Base-by-base conservation (phyloP, 306 rosid genomes). In the Acacia melanoxylon region DNA sequence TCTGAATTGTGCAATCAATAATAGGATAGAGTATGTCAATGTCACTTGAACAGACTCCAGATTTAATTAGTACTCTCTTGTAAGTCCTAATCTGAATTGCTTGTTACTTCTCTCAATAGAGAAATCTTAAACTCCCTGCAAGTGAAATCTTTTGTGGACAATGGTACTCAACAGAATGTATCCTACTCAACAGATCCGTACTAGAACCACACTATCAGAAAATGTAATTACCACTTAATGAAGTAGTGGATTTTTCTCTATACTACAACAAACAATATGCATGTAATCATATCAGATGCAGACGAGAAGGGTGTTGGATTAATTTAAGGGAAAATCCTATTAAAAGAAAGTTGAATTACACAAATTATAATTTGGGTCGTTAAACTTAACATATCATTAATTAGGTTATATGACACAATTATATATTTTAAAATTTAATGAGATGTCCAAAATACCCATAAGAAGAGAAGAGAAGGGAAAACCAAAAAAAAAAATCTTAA, bases 241-340 rank as follows among this genome's bases (percentile, higher is more conserved):
- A 1, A 27, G 17, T 40, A 67, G 24, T 19, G 48, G 29, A 68
- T 29, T 37, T 37, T 68, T 37, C 49, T 0, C 19, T 22, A n/a
- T 69, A n/a, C 10, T 12, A 69, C 33, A 69, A n/a, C 69, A 56
- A 61, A 35, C 19, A 61, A 27, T 46, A 59, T 59, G n/a, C 72
- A 70, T 65, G 42, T 51, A 42, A 70, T 48, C 54, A 42, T 14
- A 77, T 66, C 59, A 25, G 33, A 71, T 40, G 73, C 49, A 75
- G 49, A 58, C 3, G 24, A 44, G 40, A 31, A 49, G 44, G 46
- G 46, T 12, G 62, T 48, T 68, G 20, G 48, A 24, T 49, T 48
- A 48, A 14, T 48, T 48, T 13, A 14, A 42, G 10, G 40, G 40
- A 35, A 35, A 35, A 35, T 35, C 40, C 40, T 35, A 4, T 35